Evolutionary conservation across 352 stramenopile genomes (phyloP), one percentile per base, ranked within the genome.

Genomic region (Pythium biforme): DNA sequence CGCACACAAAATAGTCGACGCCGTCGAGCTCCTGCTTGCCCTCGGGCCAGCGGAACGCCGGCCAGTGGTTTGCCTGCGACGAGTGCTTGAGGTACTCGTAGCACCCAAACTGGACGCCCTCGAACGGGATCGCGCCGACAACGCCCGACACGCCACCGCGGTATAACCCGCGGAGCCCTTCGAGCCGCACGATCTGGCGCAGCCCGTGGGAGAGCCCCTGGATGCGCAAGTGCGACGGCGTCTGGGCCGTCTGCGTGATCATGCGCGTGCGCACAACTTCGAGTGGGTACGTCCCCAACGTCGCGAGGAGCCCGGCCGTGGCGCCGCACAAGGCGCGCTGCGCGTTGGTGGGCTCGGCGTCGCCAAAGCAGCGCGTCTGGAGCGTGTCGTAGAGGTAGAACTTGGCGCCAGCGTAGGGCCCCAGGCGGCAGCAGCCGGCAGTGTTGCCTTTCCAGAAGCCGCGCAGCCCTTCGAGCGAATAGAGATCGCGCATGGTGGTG

Each of bases 361-460:
- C 63, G 25, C 11, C 37, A n/a, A 83, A 57, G 46, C 63, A 57
- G 41, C 63, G 68, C 19, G 68, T 60, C 56, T 91, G 82, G 9
- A 94, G 69, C 51, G 79, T 73, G 66, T 94, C 82, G 49, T 81
- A 92, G 8, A 92, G 64, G 58, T 83, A 90, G 60, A 94, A 94
- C 72, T 94, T 94, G 69, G 85, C 77, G 33, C 82, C 84, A 8
- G 84, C 77, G 61, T 94, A 90, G 14, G 84, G 82, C 0, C 82
- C 83, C 17, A 94, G 75, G 15, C 83, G 82, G 70, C 79, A 91
- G 75, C 82, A 92, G 48, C 83, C 83, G 5, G 80, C 81, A 50
- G 76, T 71, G 69, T 94, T 94, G 40, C 84, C 84, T 15, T 83
- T 82, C 82, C 82, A 94, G 65, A 94, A 94, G 50, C 82, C 82